These are phyloP conservation scores for Chrysochromulina parva DNA, from an alignment of 78 protist species.

Conservation along the genomic window DNA sequence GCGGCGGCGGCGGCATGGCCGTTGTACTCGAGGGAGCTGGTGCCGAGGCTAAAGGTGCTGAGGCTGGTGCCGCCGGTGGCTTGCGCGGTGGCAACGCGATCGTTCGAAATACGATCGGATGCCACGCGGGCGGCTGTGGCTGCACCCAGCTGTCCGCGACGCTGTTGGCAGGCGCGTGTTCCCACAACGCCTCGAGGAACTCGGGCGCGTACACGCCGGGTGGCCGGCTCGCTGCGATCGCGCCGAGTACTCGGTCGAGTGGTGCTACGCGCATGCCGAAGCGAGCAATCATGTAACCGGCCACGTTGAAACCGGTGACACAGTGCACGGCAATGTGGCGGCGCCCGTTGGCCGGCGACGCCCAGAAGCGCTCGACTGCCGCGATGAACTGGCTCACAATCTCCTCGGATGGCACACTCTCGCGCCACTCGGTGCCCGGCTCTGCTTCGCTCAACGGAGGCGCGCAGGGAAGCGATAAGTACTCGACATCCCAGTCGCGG, in stretches of 20 bases:
- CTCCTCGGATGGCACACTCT: background rate
- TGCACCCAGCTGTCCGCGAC: background rate
- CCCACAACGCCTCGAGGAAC: background rate
- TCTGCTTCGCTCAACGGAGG: background rate
- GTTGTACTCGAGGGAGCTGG: too few relatives aligned
- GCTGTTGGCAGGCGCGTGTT: background rate
- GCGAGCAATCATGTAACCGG: background rate
- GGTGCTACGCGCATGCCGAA: background rate
- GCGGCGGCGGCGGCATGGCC: too few relatives aligned
- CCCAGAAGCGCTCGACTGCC: background rate
- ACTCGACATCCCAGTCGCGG: conserved; percentile 10
- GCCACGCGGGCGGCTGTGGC: background rate
- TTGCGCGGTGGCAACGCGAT: background rate
- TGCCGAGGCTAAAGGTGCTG: too few relatives aligned
- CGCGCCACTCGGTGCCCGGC: background rate
- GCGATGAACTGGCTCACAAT: background rate
- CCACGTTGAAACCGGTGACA: background rate
- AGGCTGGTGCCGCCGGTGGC: too few relatives aligned
- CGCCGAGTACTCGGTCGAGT: background rate
- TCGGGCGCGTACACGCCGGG: background rate
- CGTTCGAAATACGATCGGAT: background rate
- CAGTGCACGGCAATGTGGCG: background rate
- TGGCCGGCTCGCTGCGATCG: background rate
- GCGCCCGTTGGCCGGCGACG: background rate
- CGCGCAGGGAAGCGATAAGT: background rate